A percentile compares a stretch with the other conserved stretches of the same genome.
Evolutionary conservation across 2,329 filamentous ascomycete genomes (phyloP).

Genomic region (Ophiocordyceps robertsii): DNA sequence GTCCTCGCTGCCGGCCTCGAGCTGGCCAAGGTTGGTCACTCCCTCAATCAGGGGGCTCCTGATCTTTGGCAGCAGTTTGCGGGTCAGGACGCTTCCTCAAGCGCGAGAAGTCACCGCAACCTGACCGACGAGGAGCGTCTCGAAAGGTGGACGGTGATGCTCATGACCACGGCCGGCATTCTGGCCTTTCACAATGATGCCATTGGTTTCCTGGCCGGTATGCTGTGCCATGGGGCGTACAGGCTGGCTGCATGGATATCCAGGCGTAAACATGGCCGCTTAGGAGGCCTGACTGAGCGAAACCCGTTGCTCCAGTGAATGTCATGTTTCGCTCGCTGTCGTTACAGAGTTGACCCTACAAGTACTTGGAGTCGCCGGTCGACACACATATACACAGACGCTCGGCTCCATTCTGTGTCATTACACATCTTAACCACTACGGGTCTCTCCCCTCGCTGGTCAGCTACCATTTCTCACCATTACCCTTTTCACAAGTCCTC

Average conservation of each 20-base stretch:
- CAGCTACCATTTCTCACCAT: too few relatives aligned
- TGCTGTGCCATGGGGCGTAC: constrained; percentile 66
- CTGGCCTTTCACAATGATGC: constrained; percentile 84
- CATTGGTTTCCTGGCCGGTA: constrained; percentile 70
- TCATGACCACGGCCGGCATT: constrained; percentile 70
- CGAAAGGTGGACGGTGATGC: constrained; percentile 78
- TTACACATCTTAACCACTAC: too few relatives aligned
- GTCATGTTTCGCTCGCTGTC: constrained; percentile 5
- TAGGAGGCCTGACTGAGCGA: constrained; percentile 13
- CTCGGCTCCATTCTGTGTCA: too few relatives aligned
- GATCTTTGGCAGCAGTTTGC: constrained; percentile 45
- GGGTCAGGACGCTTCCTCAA: constrained; percentile 19
- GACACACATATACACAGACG: too few relatives aligned
- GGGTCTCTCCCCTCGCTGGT: too few relatives aligned
- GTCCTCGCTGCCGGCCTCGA: constrained; percentile 84
- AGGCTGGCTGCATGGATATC: constrained; percentile 28
- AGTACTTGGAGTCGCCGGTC: too few relatives aligned
- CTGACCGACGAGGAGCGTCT: constrained; percentile 55
- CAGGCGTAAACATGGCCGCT: constrained; percentile 18
- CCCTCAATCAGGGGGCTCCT: constrained; percentile 57
- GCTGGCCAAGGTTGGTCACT: constrained; percentile 72
- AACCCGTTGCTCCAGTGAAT: constrained; percentile 15
- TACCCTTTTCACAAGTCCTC: too few relatives aligned
- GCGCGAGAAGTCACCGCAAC: constrained; percentile 31
- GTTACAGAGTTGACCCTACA: too few relatives aligned